Evolutionary conservation across 176 grass and related monocot genomes (phyloP).

Genomic region (Metroxylon sagu): DNA sequence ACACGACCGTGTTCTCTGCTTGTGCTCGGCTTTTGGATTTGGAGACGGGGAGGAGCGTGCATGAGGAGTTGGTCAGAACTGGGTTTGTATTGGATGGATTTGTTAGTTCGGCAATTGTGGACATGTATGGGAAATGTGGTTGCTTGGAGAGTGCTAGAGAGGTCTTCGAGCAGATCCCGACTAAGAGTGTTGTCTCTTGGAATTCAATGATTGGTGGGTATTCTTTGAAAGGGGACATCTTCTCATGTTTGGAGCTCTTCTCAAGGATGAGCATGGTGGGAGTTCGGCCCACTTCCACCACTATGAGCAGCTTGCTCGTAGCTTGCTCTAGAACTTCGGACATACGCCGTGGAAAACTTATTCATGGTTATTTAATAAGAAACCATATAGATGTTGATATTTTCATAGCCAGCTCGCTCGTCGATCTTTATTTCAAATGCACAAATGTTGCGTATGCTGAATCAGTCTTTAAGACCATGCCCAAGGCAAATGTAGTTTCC

Average conservation of each 20-base stretch:
- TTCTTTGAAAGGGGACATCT: conserved; percentile 9
- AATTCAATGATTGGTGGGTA: conserved; percentile 28
- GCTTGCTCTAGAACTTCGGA: conserved; percentile 16
- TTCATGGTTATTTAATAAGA: conserved; percentile 19
- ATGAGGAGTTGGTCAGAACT: conserved; percentile 1
- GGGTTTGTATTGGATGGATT: conserved; percentile 15
- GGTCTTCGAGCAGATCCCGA: conserved; percentile 14
- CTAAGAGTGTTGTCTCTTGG: conserved; percentile 19
- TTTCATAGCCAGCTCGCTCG: conserved; percentile 11
- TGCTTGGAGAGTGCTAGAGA: conserved; percentile 16
- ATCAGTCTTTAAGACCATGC: conserved; percentile 12
- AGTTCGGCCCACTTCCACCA: conserved; percentile 11
- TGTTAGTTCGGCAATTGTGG: conserved; percentile 16
- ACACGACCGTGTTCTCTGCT: conserved; percentile 20
- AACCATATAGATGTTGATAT: conserved; percentile 11
- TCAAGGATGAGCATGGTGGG: conserved; percentile 7
- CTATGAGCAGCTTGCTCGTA: conserved; percentile 17
- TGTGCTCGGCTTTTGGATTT: conserved; percentile 17
- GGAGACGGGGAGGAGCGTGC: conserved; percentile 5
- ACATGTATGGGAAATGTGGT: conserved; percentile 28
- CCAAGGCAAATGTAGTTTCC: conserved; percentile 10
- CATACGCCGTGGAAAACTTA: conserved; percentile 6
- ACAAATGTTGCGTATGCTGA: background rate
- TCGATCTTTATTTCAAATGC: conserved; percentile 22
- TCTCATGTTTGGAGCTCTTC: conserved; percentile 12